Evolutionary conservation across 305 asterid genomes (phyloP), one percentile per base, ranked within the genome.

Genomic region (Fraxinus floribunda): DNA sequence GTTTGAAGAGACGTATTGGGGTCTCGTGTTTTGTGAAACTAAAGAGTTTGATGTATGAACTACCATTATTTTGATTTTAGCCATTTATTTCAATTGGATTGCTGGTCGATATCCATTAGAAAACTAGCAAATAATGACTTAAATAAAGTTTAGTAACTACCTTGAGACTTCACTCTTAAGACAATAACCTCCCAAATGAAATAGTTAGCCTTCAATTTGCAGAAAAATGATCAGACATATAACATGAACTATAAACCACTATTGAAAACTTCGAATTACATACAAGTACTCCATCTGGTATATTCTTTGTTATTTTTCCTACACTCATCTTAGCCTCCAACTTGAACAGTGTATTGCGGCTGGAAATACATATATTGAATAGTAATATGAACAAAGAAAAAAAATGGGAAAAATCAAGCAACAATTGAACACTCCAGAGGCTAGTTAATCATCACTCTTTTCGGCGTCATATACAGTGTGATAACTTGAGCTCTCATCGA

Each of bases 401-500:
- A 15, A 29, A 68, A 66, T 2, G 74, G 5, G 20, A 68, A 30
- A 68, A 78, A 30, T 26, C n/a, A 76, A 76, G 34, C 16, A 82
- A 64, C 72, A 62, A 39, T n/a, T n/a, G 60, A 70, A 30, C 29
- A 38, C 46, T 72, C 77, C 44, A 7, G 26, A 34, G 26, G 49
- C 77, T n/a, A 72, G 77, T 72, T 72, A 8, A 34, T 35, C 76
- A 16, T 16, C 77, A n/a, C 15, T 34, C 77, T 32, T 13, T 71
- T 30, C 24, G 3, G 46, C 2, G 13, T 34, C 29, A 72, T 35
- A 5, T 72, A 71, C 76, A 72, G 41, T 70, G 41, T 15, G 39
- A 4, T 70, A 70, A 29, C 77, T 77, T 38, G n/a, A 34, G 55
- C 82, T 76, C 80, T 92, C 92, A 93, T 16, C 85, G 91, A 64